A percentile compares a stretch with the other conserved stretches of the same genome.
These are phyloP conservation scores for Francoa sonchifolia DNA, from an alignment of 441 rosid species.

Conservation along the genomic window DNA sequence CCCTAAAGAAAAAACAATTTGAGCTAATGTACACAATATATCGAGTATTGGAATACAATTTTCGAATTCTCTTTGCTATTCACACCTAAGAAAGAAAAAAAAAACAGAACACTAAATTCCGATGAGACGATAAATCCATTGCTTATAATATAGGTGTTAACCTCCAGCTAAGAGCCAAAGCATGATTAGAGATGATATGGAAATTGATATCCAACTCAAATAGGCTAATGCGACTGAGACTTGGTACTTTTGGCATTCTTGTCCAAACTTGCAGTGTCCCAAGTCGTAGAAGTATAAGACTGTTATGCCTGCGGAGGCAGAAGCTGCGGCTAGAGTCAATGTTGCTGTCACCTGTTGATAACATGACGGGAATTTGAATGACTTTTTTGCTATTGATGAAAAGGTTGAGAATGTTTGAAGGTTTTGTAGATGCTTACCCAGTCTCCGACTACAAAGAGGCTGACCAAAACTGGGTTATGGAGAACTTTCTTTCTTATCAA, in stretches of 20 bases:
- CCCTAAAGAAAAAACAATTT: too few species aligned
- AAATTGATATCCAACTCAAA: slow-evolving; percentile 36
- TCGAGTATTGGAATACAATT: too few species aligned
- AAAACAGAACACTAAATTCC: too few species aligned
- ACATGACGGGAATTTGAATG: too few species aligned
- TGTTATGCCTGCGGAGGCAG: slow-evolving; percentile 34
- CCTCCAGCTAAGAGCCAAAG: slow-evolving; percentile 56
- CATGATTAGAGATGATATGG: slow-evolving; percentile 42
- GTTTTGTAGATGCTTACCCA: slow-evolving; percentile 26
- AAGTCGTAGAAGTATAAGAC: slow-evolving; percentile 38
- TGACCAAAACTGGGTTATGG: slow-evolving; percentile 28
- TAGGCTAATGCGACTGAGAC: slow-evolving; percentile 42
- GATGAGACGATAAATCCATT: too few species aligned
- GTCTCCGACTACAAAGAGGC: slow-evolving; percentile 60
- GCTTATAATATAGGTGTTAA: slow-evolving; percentile 25
- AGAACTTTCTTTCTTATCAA: slow-evolving; percentile 35
- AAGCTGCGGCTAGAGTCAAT: slow-evolving; percentile 44
- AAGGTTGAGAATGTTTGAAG: neutral
- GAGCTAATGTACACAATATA: too few species aligned
- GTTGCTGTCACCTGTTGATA: slow-evolving; percentile 30
- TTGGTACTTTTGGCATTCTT: slow-evolving; percentile 38
- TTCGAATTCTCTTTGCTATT: too few species aligned
- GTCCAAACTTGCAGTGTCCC: slow-evolving; percentile 26
- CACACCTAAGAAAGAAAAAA: too few species aligned
- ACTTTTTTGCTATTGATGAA: slow-evolving; percentile 1